phyloP scores from a whole-genome alignment of 768 basidiomycete species.

The Sutorius australiensis region DNA sequence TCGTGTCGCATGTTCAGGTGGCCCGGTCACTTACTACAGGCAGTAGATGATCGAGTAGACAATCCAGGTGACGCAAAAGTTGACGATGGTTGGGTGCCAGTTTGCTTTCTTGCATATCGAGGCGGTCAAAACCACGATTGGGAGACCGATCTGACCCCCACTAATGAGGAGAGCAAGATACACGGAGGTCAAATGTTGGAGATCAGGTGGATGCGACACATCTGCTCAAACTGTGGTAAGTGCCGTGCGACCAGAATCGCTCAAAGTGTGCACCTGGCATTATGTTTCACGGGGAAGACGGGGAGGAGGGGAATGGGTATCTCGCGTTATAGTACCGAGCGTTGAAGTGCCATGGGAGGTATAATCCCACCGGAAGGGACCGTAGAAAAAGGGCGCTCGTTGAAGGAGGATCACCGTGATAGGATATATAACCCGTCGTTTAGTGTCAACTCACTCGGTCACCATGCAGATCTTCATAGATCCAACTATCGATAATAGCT shows the following conservation, averaged over 20 bases:
- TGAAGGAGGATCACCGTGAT: constrained; percentile 15
- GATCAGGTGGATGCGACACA: constrained; percentile 14
- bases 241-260: not conserved
- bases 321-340: constrained; percentile 5
- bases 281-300: not conserved
- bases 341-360: constrained; percentile 7
- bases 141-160: constrained; percentile 53
- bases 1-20: not conserved
- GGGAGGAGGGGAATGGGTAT: not conserved
- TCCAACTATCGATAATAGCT: constrained; percentile 5
- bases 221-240: constrained; percentile 6
- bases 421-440: constrained; percentile 23
- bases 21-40: constrained; percentile 41
- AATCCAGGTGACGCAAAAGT: constrained; percentile 56
- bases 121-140: constrained; percentile 45
- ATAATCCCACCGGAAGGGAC: constrained; percentile 1
- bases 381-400: constrained; percentile 2
- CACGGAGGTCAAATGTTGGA: constrained; percentile 32
- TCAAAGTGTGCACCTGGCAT: constrained; percentile 17
- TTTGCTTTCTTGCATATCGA: constrained; percentile 39
- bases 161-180: constrained; percentile 47
- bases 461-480: constrained; percentile 17
- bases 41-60: constrained; percentile 51
- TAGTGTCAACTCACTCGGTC: constrained; percentile 5
- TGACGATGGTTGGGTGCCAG: constrained; percentile 51